Evolutionary conservation across 148 eudicot genomes (phyloP).

Genomic region (Simmondsia chinensis): DNA sequence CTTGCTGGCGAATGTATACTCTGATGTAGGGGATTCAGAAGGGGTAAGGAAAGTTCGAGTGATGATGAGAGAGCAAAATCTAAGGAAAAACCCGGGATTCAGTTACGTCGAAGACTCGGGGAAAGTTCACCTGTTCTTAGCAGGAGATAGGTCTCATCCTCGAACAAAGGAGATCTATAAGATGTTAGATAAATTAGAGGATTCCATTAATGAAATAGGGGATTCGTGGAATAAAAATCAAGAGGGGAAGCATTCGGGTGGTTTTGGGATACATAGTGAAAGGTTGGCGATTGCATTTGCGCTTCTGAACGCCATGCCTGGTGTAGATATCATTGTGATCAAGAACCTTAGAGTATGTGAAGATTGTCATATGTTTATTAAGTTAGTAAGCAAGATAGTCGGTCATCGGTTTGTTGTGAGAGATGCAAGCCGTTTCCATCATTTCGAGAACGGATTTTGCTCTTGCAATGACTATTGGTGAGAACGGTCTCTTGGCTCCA

Average conservation of each 20-base stretch:
- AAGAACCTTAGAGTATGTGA: slow-evolving; percentile 77
- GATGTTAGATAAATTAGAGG: slow-evolving; percentile 45
- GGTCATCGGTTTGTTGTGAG: slow-evolving; percentile 47
- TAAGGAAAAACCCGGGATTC: slow-evolving; percentile 62
- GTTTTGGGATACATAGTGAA: slow-evolving; percentile 55
- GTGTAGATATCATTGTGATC: slow-evolving; percentile 53
- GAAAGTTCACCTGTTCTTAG: slow-evolving; percentile 51
- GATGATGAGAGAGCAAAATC: slow-evolving; percentile 56
- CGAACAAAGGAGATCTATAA: slow-evolving; percentile 38
- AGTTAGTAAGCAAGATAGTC: slow-evolving; percentile 50
- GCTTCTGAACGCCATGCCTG: slow-evolving; percentile 29
- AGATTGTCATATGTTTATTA: slow-evolving; percentile 65
- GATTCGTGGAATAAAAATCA: slow-evolving; percentile 8
- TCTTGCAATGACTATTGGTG: slow-evolving; percentile 80
- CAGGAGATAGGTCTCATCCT: slow-evolving; percentile 60
- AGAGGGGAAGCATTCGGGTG: slow-evolving; percentile 11
- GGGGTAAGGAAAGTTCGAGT: slow-evolving; percentile 40
- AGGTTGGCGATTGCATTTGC: slow-evolving; percentile 69
- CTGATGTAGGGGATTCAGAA: slow-evolving; percentile 26
- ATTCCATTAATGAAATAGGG: slow-evolving; percentile 15
- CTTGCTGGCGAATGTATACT: slow-evolving; percentile 55
- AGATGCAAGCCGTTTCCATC: slow-evolving; percentile 85
- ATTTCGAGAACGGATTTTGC: slow-evolving; percentile 54
- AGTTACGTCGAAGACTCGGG: slow-evolving; percentile 64
- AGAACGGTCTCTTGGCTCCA: background rate